These are phyloP conservation scores for Pseudogymnoascus sp. DNA, from an alignment of 2,329 filamentous ascomycete genomes.

Conservation along the genomic window DNA sequence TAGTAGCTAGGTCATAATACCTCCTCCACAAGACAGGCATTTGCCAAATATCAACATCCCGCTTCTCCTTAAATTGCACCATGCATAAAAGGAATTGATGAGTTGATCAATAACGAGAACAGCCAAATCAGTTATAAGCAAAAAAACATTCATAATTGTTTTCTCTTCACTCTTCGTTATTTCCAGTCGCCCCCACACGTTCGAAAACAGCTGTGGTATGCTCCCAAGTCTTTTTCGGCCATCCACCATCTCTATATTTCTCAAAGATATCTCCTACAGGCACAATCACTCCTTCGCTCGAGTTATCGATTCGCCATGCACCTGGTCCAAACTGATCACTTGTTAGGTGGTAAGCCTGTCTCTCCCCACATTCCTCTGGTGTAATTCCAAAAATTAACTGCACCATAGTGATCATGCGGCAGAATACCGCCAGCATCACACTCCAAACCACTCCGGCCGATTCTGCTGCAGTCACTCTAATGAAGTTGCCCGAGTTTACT, in stretches of 20 bases:
- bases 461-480: background rate
- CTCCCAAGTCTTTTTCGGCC: slow-evolving; percentile 15
- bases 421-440: background rate
- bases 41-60: too few relatives aligned
- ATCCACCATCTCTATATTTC: slow-evolving; percentile 13
- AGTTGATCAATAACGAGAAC: too few relatives aligned
- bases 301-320: slow-evolving; percentile 10
- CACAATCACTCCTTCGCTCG: slow-evolving; percentile 1
- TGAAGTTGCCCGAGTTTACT: slow-evolving; percentile 28
- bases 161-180: too few relatives aligned
- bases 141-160: too few relatives aligned
- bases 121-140: too few relatives aligned
- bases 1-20: too few relatives aligned
- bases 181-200: background rate
- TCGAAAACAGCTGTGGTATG: slow-evolving; percentile 1
- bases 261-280: background rate
- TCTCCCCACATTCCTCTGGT: background rate
- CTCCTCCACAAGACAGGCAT: too few relatives aligned
- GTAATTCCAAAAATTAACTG: background rate
- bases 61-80: too few relatives aligned
- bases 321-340: slow-evolving; percentile 12
- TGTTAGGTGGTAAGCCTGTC: background rate
- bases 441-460: background rate
- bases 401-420: background rate
- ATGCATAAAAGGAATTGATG: too few relatives aligned